Conservation (phyloP, 2,329 filamentous ascomycete genomes). For the Alternaria brassicicola region DNA sequence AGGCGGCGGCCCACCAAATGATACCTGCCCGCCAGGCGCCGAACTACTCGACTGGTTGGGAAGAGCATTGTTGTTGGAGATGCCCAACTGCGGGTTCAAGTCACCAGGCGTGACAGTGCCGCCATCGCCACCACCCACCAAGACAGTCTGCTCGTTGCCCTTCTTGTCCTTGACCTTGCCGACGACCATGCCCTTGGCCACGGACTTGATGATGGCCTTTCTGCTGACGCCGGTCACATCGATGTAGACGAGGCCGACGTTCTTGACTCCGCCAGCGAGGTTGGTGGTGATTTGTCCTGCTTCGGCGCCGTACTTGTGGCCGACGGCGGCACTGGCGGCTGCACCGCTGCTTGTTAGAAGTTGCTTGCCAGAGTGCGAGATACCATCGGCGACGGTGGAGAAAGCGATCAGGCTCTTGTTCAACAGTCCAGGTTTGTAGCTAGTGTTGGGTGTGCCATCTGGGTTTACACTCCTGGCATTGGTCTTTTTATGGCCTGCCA, state of each 20-base stretch:
- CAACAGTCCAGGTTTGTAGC: slow-evolving; percentile 87
- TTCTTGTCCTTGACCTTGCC: slow-evolving; percentile 78
- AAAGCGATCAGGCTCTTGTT: slow-evolving; percentile 98
- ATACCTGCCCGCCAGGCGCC: slow-evolving; percentile 39
- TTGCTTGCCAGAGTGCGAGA: slow-evolving; percentile 83
- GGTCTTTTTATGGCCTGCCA: slow-evolving; percentile 68
- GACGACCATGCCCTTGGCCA: slow-evolving; percentile 93
- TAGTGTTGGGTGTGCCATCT: slow-evolving; percentile 66
- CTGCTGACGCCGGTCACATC: slow-evolving; percentile 92
- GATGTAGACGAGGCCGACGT: slow-evolving; percentile 96
- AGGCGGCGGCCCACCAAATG: slow-evolving; percentile 46
- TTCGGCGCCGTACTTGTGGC: slow-evolving; percentile 87
- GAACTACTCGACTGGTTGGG: slow-evolving; percentile 30
- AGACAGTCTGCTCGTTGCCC: slow-evolving; percentile 66
- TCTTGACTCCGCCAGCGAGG: slow-evolving; percentile 87
- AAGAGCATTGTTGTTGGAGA: slow-evolving; percentile 38
- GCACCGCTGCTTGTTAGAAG: slow-evolving; percentile 75
- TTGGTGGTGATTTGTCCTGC: slow-evolving; percentile 78
- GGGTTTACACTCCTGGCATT: slow-evolving; percentile 68
- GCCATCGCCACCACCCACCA: slow-evolving; percentile 72
- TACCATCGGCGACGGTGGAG: slow-evolving; percentile 89
- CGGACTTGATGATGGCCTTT: slow-evolving; percentile 87
- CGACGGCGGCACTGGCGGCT: slow-evolving; percentile 84
- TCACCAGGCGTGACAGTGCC: slow-evolving; percentile 52
- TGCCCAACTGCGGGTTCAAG: slow-evolving; percentile 37